Evolutionary conservation across 164 flowering plant species (phyloP).

Genomic region (Liriodendron chinense): DNA sequence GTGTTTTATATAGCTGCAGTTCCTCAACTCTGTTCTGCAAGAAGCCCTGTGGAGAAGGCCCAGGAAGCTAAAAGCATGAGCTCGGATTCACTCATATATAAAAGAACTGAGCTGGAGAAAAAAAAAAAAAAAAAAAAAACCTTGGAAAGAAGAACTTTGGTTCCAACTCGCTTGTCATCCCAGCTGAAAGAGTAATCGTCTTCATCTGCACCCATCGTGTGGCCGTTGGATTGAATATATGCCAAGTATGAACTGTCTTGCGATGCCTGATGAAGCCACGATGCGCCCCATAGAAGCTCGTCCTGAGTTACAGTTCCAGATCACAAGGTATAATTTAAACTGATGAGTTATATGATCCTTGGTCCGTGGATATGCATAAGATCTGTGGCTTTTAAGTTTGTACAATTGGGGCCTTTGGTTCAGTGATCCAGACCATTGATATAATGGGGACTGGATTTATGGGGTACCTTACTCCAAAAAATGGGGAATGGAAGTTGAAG

Average conservation of each 20-base stretch:
- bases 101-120: neutral
- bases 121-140: slow-evolving; percentile 23
- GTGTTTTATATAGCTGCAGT: slow-evolving; percentile 66
- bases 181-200: slow-evolving; percentile 87
- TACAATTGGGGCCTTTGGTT: too few species aligned
- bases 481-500: neutral
- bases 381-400: too few species aligned
- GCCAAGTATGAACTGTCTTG: slow-evolving; percentile 44
- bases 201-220: slow-evolving; percentile 71
- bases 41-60: slow-evolving; percentile 42
- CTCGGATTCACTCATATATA: neutral
- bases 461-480: too few species aligned
- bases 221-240: slow-evolving; percentile 85
- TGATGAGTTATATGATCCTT: too few species aligned
- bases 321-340: neutral
- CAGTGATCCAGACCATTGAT: too few species aligned
- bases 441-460: too few species aligned
- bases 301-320: slow-evolving; percentile 44
- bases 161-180: slow-evolving; percentile 89
- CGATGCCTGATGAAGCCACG: slow-evolving; percentile 86
- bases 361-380: too few species aligned
- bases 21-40: slow-evolving; percentile 46
- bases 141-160: slow-evolving; percentile 84
- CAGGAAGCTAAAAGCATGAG: neutral
- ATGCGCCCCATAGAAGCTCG: slow-evolving; percentile 97